phyloP scores from a whole-genome alignment of 768 basidiomycete genomes.

The Hypholoma fasciculare region DNA sequence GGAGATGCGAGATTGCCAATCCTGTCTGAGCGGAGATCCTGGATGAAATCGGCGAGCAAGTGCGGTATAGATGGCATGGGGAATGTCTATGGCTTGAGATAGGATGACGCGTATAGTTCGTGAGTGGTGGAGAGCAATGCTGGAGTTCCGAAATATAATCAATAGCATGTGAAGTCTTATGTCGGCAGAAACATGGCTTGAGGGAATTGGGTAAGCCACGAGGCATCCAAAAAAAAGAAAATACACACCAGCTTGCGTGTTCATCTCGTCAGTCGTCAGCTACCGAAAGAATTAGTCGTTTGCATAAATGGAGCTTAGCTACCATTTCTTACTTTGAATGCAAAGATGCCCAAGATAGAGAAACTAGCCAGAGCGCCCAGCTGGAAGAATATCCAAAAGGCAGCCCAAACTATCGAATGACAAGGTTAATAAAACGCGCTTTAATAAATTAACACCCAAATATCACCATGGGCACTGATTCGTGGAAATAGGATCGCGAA shows the following conservation, averaged over 20 bases:
- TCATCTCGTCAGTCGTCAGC: constrained; percentile 61
- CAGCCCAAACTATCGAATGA: constrained; percentile 69
- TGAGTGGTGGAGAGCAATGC: background rate
- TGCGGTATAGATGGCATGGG: background rate
- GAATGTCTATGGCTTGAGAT: background rate
- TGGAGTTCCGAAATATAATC: background rate
- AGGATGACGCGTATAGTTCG: background rate
- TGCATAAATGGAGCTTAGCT: background rate
- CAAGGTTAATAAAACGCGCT: background rate
- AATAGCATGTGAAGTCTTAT: background rate
- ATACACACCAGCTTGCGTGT: constrained; percentile 64
- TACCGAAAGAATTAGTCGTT: constrained; percentile 20
- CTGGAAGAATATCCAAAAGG: constrained; percentile 83
- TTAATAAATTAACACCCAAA: background rate
- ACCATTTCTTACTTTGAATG: constrained; percentile 67
- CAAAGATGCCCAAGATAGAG: constrained; percentile 74
- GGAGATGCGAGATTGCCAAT: background rate
- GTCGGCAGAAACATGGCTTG: background rate
- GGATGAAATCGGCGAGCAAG: too few relatives aligned
- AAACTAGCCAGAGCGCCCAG: constrained; percentile 74
- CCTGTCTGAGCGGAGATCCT: background rate
- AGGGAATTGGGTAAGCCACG: background rate
- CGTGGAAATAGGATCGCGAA: constrained; percentile 74
- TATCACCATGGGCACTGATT: constrained; percentile 71
- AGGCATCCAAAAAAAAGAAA: background rate